A percentile compares a stretch with the other conserved stretches of the same genome.
Evolutionary conservation across 345 rosid genomes (phyloP).

Genomic region (Rhodamnia argentea): DNA sequence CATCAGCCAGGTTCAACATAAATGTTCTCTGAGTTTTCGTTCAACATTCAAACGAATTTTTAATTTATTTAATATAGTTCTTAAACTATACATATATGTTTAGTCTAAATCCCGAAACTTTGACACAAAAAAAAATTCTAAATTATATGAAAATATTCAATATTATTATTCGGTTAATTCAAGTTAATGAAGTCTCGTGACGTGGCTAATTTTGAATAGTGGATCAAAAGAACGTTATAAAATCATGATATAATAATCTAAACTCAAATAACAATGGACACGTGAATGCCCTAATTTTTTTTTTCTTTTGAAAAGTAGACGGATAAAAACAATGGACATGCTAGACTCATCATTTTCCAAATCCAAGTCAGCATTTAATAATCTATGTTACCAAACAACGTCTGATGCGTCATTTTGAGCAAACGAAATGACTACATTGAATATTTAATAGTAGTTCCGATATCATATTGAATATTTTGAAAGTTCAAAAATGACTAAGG

Average conservation of each 20-base stretch:
- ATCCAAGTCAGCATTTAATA: too few relatives aligned
- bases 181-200: neutral
- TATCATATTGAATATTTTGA: fast-evolving
- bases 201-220: neutral
- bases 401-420: neutral
- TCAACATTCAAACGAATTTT: too few relatives aligned
- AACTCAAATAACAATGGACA: fast-evolving
- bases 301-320: neutral
- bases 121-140: too few relatives aligned
- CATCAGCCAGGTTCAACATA: too few relatives aligned
- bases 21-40: too few relatives aligned
- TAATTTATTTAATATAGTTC: fast-evolving
- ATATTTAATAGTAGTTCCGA: fast-evolving
- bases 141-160: neutral
- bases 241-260: fast-evolving
- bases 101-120: fast-evolving
- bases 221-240: neutral
- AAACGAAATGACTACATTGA: neutral
- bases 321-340: too few relatives aligned
- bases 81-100: neutral
- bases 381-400: neutral
- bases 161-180: fast-evolving
- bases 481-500: too few relatives aligned
- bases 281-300: fast-evolving
- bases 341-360: neutral